phyloP scores from a whole-genome alignment of 208 protist species.

The Leptomonas pyrrhocoris region DNA sequence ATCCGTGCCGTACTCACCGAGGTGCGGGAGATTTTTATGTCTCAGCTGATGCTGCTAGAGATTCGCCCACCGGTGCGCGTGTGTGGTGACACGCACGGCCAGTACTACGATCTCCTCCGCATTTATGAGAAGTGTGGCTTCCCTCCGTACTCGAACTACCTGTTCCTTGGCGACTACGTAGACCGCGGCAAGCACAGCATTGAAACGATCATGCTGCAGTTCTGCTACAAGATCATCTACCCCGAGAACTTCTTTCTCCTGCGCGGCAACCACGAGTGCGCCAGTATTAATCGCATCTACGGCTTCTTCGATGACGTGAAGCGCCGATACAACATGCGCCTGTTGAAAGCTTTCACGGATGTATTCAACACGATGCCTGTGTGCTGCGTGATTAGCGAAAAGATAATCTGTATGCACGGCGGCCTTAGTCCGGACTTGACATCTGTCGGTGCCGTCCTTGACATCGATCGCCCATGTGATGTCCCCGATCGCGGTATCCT shows the following conservation, averaged over 20 bases:
- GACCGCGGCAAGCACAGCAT: slow-evolving; percentile 98
- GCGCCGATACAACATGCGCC: slow-evolving; percentile 93
- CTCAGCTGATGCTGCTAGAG: slow-evolving; percentile 91
- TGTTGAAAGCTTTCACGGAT: slow-evolving; percentile 99
- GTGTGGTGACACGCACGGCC: slow-evolving; percentile 98
- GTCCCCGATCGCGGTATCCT: slow-evolving; percentile 99
- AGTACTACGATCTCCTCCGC: slow-evolving; percentile 99
- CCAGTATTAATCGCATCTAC: slow-evolving; percentile 98
- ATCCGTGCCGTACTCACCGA: slow-evolving; percentile 66
- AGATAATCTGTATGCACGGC: slow-evolving; percentile 99
- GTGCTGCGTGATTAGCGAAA: slow-evolving; percentile 98
- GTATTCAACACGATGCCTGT: slow-evolving; percentile 99
- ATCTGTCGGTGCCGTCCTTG: slow-evolving; percentile 93
- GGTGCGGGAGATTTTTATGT: slow-evolving; percentile 90
- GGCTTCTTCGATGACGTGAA: slow-evolving; percentile 99
- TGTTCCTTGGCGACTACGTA: slow-evolving; percentile 99
- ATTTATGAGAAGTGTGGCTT: slow-evolving; percentile 99
- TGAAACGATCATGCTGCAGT: slow-evolving; percentile 92
- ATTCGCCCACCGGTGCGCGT: slow-evolving; percentile 87
- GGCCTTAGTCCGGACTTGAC: slow-evolving; percentile 98
- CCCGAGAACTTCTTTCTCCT: slow-evolving; percentile 99
- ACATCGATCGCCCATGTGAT: slow-evolving; percentile 97
- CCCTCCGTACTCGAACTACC: slow-evolving; percentile 98
- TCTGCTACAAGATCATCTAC: slow-evolving; percentile 97
- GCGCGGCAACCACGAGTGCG: slow-evolving; percentile 99